Percentiles rank a stretch among this genome's conserved stretches.
phyloP scores from a whole-genome alignment of 2,329 filamentous ascomycete species.

The Aspergillus brasiliensis region DNA sequence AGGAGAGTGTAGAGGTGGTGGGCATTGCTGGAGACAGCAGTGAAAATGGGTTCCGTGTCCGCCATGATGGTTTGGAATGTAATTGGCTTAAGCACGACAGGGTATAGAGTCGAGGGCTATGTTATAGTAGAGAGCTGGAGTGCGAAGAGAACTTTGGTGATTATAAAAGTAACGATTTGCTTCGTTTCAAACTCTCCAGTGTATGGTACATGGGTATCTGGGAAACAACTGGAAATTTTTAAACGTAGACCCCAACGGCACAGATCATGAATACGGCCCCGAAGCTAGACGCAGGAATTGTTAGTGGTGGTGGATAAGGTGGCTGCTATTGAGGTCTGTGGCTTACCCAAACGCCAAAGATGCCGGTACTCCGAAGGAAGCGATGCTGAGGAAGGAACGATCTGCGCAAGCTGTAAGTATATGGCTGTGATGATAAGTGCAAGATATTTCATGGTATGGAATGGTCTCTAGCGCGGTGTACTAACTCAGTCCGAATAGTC shows the following conservation, averaged over 20 bases:
- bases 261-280: constrained; percentile 99
- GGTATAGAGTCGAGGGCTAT: constrained; percentile 16
- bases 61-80: constrained; percentile 16
- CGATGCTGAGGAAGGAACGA: constrained; percentile 75
- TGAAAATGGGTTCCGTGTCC: constrained; percentile 52
- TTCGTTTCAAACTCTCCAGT: constrained; percentile 30
- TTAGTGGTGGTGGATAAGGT: constrained; percentile 12
- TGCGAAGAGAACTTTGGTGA: constrained; percentile 26
- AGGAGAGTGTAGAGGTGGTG: constrained; percentile 63
- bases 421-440: background rate
- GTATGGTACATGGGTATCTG: constrained; percentile 37
- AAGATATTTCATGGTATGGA: background rate
- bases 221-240: constrained; percentile 36
- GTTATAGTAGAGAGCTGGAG: constrained; percentile 18
- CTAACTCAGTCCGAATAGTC: constrained; percentile 84
- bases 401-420: constrained; percentile 56
- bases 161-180: constrained; percentile 35
- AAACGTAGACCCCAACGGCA: constrained; percentile 97
- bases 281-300: constrained; percentile 59
- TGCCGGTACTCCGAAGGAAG: constrained; percentile 79
- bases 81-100: constrained; percentile 9
- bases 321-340: constrained; percentile 2
- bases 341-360: constrained; percentile 87
- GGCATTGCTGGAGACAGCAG: constrained; percentile 63
- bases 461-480: background rate